Base-by-base conservation (phyloP, 192 early-diverging fungal genomes). In the Backusella psychrophila region DNA sequence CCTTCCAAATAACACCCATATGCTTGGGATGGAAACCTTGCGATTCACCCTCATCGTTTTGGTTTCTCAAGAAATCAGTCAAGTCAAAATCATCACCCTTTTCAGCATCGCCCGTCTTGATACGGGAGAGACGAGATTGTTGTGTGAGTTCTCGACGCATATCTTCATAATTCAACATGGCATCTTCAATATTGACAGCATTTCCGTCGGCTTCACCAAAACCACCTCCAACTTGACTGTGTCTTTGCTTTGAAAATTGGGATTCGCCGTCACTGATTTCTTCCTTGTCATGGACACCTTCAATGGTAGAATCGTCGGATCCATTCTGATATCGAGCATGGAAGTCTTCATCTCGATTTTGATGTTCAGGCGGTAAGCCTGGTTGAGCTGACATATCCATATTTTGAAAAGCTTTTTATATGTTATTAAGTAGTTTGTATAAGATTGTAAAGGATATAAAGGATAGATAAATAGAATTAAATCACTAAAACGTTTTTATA, bases 1-100 rank as follows among this genome's bases (percentile, higher is more conserved):
- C 69, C 21, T 59, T 74, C 80, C 80, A 82, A 35, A 72, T 53
- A 3, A 82, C 74, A 38, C 80, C 80, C 53, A 82, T 52, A 39
- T 71, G 56, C 59, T 78, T 82, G 17, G 65, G 76, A 66, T 87
- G 80, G 69, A 85, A 85, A 12, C 84, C 86, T 6, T 82, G 84
- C 15, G 49, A 70, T 9, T 53, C 65, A 17, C 66, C 46, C 33
- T 79, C 69, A 15, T 74, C 41, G 17, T 74, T 74, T 33, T 77
- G 82, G 6, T 81, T 77, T 44, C 72, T 72, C 1, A 83, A 53
- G 46, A 82, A 73, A 1, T 76, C 74, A 3, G 85, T 84, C 52
- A 86, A 67, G 49, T 86, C 85, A 72, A 86, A 86, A 23, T 86
- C 84, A 15, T 69, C 52, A 38, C 56, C 76, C 21, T 66, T 71